phyloP scores from a whole-genome alignment of 768 basidiomycete species.

The Dacryopinax primogenitus region DNA sequence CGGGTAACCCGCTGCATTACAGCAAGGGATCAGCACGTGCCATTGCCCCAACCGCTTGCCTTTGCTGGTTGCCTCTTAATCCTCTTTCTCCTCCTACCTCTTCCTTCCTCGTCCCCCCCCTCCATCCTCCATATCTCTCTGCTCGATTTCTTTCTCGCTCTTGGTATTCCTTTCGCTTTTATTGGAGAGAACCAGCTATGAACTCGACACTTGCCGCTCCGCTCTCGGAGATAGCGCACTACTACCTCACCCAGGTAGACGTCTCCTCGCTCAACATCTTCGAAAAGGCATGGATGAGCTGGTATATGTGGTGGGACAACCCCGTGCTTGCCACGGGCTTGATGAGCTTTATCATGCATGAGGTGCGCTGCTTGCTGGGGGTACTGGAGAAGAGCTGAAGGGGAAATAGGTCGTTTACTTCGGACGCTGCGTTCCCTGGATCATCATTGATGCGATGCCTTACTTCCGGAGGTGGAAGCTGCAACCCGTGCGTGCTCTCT shows the following conservation, averaged over 20 bases:
- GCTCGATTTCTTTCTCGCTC: background rate
- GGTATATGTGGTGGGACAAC: slow-evolving; percentile 79
- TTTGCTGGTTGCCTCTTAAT: background rate
- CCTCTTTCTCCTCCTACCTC: background rate
- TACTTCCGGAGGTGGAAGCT: slow-evolving; percentile 93
- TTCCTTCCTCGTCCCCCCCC: background rate
- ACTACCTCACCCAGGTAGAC: slow-evolving; percentile 2
- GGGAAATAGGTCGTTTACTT: slow-evolving; percentile 76
- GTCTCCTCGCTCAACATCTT: slow-evolving; percentile 20
- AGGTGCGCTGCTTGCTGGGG: slow-evolving; percentile 41
- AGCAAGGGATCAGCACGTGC: background rate
- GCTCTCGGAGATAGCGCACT: slow-evolving; percentile 1
- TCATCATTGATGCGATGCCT: slow-evolving; percentile 85
- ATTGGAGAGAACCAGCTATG: background rate
- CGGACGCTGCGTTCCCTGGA: slow-evolving; percentile 87
- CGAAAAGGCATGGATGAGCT: slow-evolving; percentile 71
- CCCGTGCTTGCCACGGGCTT: slow-evolving; percentile 87
- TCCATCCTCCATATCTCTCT: background rate
- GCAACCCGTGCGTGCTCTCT: slow-evolving; percentile 44
- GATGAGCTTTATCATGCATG: slow-evolving; percentile 84
- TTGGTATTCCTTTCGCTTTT: background rate
- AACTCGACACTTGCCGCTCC: background rate
- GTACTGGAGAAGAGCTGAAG: background rate
- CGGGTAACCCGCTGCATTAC: background rate
- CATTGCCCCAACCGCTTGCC: slow-evolving; percentile 4